A percentile compares a stretch with the other conserved stretches of the same genome.
Conservation (phyloP, 2,329 filamentous ascomycete genomes). For the Colletotrichum plurivorum region DNA sequence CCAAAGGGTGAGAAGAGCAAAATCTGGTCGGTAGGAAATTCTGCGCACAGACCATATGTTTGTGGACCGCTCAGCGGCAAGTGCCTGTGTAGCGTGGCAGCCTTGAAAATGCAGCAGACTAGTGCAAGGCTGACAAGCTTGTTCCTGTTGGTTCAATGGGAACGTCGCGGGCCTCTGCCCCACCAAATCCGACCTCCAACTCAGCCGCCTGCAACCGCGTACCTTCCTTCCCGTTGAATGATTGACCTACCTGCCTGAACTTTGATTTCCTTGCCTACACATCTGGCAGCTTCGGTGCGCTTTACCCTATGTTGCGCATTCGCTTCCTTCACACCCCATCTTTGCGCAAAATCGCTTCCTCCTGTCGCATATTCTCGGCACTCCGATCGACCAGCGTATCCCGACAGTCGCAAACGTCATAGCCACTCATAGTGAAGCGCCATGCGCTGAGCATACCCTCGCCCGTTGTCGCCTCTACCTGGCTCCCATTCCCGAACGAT, state of each 20-base stretch:
- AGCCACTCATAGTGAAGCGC: not conserved
- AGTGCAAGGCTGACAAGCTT: constrained; percentile 37
- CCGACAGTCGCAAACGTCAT: constrained; percentile 37
- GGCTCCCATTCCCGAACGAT: not conserved
- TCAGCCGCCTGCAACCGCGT: constrained; percentile 13
- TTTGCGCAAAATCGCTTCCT: not conserved
- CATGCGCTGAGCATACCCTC: constrained; percentile 19
- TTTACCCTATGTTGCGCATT: not conserved
- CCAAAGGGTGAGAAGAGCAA: too few relatives aligned
- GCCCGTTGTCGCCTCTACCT: not conserved
- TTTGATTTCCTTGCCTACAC: not conserved
- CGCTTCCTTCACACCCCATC: not conserved
- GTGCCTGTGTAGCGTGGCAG: constrained; percentile 21
- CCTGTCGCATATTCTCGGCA: not conserved
- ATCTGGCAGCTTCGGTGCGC: not conserved
- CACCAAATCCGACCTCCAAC: constrained; percentile 31
- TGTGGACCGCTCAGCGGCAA: constrained; percentile 21
- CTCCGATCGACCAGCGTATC: constrained; percentile 13
- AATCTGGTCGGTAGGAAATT: not conserved
- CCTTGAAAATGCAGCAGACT: constrained; percentile 24
- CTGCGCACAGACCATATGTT: constrained; percentile 31
- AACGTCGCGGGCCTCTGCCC: constrained; percentile 23
- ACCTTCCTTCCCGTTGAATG: constrained; percentile 9
- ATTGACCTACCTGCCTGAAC: not conserved
- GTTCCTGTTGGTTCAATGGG: constrained; percentile 26